Conservation (phyloP, 139 green algal genomes). For the Micromonas pusilla region DNA sequence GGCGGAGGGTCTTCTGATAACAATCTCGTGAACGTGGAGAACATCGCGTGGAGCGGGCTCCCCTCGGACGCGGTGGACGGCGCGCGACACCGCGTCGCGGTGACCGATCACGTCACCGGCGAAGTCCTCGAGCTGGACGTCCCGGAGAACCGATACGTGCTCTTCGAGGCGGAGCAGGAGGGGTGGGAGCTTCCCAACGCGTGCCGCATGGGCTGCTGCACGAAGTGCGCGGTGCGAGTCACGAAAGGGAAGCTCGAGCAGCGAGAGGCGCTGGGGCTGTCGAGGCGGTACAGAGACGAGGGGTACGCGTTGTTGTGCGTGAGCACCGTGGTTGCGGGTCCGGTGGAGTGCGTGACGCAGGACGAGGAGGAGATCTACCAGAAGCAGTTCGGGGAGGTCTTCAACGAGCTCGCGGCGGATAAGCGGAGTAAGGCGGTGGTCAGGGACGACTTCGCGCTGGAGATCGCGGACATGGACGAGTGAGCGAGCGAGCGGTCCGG, state of each 20-base stretch:
- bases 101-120: constrained; percentile 62
- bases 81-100: constrained; percentile 63
- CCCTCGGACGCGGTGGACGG: neutral
- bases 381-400: constrained; percentile 77
- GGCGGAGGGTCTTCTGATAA: neutral
- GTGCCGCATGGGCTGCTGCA: constrained; percentile 94
- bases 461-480: constrained; percentile 78
- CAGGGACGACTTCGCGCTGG: constrained; percentile 82
- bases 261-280: constrained; percentile 56
- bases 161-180: constrained; percentile 86
- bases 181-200: constrained; percentile 81
- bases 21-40: constrained; percentile 21
- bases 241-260: constrained; percentile 58
- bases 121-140: constrained; percentile 75
- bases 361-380: constrained; percentile 89
- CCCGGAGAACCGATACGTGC: constrained; percentile 80
- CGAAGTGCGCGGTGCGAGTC: constrained; percentile 80
- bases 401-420: constrained; percentile 58
- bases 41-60: constrained; percentile 1
- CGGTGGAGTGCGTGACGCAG: constrained; percentile 61
- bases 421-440: constrained; percentile 46
- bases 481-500: constrained; percentile 26
- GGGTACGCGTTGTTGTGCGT: constrained; percentile 94
- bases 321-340: constrained; percentile 51
- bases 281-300: constrained; percentile 43